Evolutionary conservation across 331 rosid genomes (phyloP).

Genomic region (Erythrophleum ivorense): DNA sequence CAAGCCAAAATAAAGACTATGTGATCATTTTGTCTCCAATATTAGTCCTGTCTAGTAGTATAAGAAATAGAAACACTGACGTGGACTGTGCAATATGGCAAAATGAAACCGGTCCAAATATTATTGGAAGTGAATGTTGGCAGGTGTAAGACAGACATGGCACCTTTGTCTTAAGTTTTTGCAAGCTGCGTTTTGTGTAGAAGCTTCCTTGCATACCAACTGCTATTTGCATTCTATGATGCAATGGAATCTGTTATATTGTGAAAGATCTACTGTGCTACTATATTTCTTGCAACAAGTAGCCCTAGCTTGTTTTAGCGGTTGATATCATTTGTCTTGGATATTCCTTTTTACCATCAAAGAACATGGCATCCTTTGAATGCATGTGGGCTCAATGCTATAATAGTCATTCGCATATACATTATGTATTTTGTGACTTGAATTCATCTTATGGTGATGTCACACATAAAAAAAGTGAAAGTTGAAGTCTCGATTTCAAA

Average conservation of each 20-base stretch:
- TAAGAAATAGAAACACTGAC: neutral
- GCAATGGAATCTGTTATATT: neutral
- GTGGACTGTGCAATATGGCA: neutral
- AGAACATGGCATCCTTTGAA: neutral
- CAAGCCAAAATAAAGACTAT: neutral
- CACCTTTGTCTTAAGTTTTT: too few species aligned
- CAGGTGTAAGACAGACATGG: neutral
- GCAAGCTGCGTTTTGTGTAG: neutral
- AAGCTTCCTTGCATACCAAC: neutral
- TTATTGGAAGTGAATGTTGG: neutral
- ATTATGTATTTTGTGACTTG: neutral
- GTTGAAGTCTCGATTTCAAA: neutral
- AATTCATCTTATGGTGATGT: neutral
- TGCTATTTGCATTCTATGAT: neutral
- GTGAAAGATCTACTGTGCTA: too few species aligned
- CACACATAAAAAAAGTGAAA: slow-evolving; percentile 15
- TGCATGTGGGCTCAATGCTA: neutral
- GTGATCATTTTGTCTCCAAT: neutral
- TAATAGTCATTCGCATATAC: neutral
- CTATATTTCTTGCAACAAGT: neutral
- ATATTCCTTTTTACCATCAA: neutral
- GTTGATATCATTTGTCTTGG: neutral
- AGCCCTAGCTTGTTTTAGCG: neutral
- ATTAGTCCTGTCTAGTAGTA: neutral
- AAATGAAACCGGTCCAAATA: neutral